phyloP scores from a whole-genome alignment of 2,329 filamentous ascomycete genomes.

The Penicillium sp. region DNA sequence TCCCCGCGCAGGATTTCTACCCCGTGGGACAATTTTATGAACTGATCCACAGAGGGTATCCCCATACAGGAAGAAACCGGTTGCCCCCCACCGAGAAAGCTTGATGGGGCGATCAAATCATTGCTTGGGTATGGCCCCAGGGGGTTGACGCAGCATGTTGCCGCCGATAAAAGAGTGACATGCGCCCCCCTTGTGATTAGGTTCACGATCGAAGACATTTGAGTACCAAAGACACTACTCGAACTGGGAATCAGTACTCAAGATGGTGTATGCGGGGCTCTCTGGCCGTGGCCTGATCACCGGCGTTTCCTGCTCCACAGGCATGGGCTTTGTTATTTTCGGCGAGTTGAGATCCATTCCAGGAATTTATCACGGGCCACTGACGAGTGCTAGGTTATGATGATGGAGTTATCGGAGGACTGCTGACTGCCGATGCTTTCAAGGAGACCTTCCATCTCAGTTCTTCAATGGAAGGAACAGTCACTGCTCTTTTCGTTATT shows the following conservation, averaged over 20 bases:
- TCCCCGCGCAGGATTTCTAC: neutral
- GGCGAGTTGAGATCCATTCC: conserved; percentile 4
- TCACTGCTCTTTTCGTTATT: conserved; percentile 56
- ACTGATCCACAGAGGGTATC: too few species aligned
- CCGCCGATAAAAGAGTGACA: too few species aligned
- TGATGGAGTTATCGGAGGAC: conserved; percentile 27
- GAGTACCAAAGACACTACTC: too few species aligned
- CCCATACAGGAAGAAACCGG: neutral
- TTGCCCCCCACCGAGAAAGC: neutral
- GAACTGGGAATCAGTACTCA: too few species aligned
- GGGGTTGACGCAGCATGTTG: too few species aligned
- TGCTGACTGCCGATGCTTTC: conserved; percentile 26
- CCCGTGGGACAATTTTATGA: neutral
- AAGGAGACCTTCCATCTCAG: conserved; percentile 23
- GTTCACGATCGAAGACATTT: too few species aligned
- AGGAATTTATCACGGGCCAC: neutral
- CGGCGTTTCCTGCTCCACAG: conserved; percentile 48
- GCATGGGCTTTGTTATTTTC: conserved; percentile 28
- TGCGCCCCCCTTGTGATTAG: too few species aligned
- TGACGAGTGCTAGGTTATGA: conserved; percentile 22
- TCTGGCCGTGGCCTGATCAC: conserved; percentile 36
- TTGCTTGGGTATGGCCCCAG: too few species aligned
- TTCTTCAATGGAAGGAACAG: conserved; percentile 31
- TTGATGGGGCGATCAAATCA: neutral
- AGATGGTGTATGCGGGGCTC: conserved; percentile 38